A percentile compares a stretch with the other conserved stretches of the same genome.
These are phyloP conservation scores for Scleroderma bovista DNA, from an alignment of 768 basidiomycete genomes.

Conservation along the genomic window DNA sequence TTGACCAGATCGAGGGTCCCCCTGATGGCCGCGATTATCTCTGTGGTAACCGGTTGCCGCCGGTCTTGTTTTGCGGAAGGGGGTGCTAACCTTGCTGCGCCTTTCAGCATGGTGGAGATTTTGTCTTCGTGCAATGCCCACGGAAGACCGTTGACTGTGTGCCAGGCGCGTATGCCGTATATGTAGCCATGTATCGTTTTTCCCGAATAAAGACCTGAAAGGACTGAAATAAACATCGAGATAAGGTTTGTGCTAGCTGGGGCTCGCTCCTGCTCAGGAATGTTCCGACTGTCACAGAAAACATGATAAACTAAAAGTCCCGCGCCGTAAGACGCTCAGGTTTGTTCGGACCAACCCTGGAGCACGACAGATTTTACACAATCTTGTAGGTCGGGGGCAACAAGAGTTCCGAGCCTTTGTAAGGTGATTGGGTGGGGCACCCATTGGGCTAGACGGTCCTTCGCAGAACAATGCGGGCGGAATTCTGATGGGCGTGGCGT, in stretches of 20 bases:
- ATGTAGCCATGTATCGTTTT: conserved; percentile 5
- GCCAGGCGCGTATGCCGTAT: conserved; percentile 13
- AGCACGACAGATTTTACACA: not conserved
- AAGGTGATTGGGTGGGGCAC: not conserved
- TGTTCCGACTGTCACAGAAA: conserved; percentile 31
- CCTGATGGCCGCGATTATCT: not conserved
- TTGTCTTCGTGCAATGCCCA: conserved; percentile 11
- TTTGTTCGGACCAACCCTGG: conserved; percentile 25
- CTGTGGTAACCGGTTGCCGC: not conserved
- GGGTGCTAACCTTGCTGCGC: not conserved
- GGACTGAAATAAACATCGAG: not conserved
- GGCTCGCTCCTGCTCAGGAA: conserved; percentile 7
- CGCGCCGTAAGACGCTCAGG: conserved; percentile 30
- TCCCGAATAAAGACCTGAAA: conserved; percentile 2
- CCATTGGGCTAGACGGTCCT: conserved; percentile 24
- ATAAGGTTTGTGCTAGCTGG: conserved; percentile 4
- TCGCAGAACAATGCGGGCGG: conserved; percentile 23
- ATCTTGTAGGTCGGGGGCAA: not conserved
- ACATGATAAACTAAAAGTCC: conserved; percentile 36
- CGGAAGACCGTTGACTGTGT: conserved; percentile 13
- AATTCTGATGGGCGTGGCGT: conserved; percentile 12
- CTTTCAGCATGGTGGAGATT: conserved; percentile 27
- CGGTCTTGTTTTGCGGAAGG: conserved; percentile 26
- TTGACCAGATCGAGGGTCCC: not conserved
- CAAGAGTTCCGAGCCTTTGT: not conserved